A percentile compares a stretch with the other conserved stretches of the same genome.
Conservation (phyloP, 139 green algal species). For the Ettlia oleoabundans region DNA sequence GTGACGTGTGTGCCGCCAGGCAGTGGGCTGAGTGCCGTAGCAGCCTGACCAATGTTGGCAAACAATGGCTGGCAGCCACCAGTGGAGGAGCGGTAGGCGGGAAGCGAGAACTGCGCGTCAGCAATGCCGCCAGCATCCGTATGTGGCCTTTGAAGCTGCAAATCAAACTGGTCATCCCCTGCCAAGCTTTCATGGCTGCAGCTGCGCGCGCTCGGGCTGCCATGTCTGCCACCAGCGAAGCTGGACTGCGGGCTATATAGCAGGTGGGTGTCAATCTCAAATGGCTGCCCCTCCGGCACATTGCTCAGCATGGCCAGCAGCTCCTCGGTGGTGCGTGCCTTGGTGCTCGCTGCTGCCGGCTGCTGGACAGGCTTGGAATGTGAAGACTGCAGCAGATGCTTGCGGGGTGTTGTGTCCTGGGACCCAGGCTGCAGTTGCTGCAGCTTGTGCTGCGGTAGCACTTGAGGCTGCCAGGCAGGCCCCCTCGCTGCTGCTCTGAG, state of each 20-base stretch:
- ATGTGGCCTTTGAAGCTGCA: background rate
- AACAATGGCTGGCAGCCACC: constrained; percentile 1
- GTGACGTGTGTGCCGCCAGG: background rate
- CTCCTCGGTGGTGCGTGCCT: constrained; percentile 49
- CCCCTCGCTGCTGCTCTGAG: too few species aligned
- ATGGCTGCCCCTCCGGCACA: constrained; percentile 52
- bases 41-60: constrained; percentile 10
- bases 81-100: constrained; percentile 6
- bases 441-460: background rate
- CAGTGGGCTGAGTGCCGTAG: background rate
- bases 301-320: constrained; percentile 62
- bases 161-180: background rate
- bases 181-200: background rate
- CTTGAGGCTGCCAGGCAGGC: too few species aligned
- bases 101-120: background rate
- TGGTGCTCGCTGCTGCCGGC: background rate
- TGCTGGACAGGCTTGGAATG: background rate
- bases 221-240: background rate
- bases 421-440: too few species aligned
- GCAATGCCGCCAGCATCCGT: too few species aligned
- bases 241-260: constrained; percentile 38
- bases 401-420: too few species aligned
- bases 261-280: constrained; percentile 45
- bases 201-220: background rate
- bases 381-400: background rate